These are phyloP conservation scores for Quercus agrifolia DNA, from an alignment of 306 rosid genomes.

Conservation along the genomic window DNA sequence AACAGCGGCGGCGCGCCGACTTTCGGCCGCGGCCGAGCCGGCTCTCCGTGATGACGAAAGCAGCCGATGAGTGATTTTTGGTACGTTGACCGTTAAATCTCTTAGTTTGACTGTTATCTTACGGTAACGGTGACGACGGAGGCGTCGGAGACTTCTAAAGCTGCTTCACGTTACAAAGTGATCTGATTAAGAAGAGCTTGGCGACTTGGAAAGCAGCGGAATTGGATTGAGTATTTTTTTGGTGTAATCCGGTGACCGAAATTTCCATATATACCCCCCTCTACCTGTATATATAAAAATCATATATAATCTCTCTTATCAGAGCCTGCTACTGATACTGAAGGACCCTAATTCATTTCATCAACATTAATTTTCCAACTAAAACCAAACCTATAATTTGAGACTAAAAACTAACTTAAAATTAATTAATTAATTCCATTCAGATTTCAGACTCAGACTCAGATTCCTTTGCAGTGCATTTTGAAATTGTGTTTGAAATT, in stretches of 20 bases:
- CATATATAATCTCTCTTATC: constrained; percentile 3
- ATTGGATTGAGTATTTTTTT: constrained; percentile 12
- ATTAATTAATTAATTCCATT: not conserved
- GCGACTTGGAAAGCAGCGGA: constrained; percentile 24
- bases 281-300: constrained; percentile 27
- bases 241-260: constrained; percentile 39
- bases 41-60: constrained; percentile 67
- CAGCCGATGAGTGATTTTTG: constrained; percentile 34
- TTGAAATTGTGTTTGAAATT: no score
- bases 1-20: constrained; percentile 64
- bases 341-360: constrained; percentile 29
- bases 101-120: not conserved
- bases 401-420: not conserved
- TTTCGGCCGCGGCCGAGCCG: constrained; percentile 81
- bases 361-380: not conserved
- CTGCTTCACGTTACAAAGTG: constrained; percentile 5
- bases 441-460: no score
- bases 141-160: constrained; percentile 1
- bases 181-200: constrained; percentile 12
- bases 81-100: not conserved
- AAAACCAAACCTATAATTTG: not conserved
- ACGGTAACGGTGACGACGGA: not conserved
- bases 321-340: constrained; percentile 43
- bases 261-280: constrained; percentile 15
- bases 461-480: no score